These are phyloP conservation scores for Ilyonectria destructans DNA, from an alignment of 2,329 filamentous ascomycete species.

Conservation along the genomic window DNA sequence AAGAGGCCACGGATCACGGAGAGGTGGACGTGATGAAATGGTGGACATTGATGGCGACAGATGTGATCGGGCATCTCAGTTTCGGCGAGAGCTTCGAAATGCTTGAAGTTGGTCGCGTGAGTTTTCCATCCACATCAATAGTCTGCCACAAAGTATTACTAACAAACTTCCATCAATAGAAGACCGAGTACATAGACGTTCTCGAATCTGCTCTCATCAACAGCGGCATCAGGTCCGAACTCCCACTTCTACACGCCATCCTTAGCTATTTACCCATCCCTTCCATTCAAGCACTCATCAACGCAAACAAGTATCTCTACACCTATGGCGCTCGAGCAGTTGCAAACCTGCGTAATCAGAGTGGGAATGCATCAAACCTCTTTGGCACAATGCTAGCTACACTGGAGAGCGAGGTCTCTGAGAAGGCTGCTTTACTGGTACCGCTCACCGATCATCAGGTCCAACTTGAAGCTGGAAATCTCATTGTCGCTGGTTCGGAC, in stretches of 20 bases:
- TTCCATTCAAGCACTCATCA: constrained; percentile 6
- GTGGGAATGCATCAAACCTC: constrained; percentile 12
- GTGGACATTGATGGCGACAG: constrained; percentile 38
- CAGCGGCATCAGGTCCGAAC: constrained; percentile 8
- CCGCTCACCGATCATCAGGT: constrained; percentile 19
- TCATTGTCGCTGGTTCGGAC: constrained; percentile 34
- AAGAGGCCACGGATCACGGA: background rate
- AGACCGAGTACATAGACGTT: constrained; percentile 10
- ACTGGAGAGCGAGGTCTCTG: background rate
- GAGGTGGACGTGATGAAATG: constrained; percentile 35
- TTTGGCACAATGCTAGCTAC: constrained; percentile 21
- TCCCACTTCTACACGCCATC: constrained; percentile 11
- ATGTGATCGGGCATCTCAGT: constrained; percentile 33
- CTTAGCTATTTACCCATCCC: constrained; percentile 13
- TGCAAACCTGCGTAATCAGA: constrained; percentile 13
- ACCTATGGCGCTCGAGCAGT: constrained; percentile 14
- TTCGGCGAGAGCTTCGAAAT: constrained; percentile 38
- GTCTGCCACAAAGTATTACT: too few relatives aligned
- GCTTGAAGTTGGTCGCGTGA: constrained; percentile 34
- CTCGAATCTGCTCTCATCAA: constrained; percentile 10
- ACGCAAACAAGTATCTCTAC: constrained; percentile 9
- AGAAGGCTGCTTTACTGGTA: background rate
- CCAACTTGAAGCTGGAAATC: constrained; percentile 20
- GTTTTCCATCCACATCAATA: background rate
- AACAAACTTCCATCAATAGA: background rate